Evolutionary conservation across 306 rosid genomes (phyloP), one percentile per base, ranked within the genome.

Genomic region (Carpinus viminea): DNA sequence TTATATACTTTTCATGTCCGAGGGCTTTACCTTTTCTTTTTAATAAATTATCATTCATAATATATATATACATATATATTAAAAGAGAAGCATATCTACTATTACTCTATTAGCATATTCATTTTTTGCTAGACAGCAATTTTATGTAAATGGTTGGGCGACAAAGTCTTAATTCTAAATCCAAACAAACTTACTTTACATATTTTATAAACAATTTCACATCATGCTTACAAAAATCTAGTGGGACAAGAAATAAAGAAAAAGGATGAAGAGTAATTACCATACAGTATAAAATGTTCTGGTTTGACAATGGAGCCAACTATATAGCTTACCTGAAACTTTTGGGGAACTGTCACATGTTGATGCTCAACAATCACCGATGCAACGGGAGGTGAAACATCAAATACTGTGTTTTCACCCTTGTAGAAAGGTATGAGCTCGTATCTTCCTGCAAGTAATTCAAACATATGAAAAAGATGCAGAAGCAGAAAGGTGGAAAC

Each of bases 351-450:
- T 8, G 88, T 79, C 79, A 90, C 87, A 79, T 93, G 98, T 81
- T 87, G 96, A 85, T 95, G 99, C 83, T 84, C 90, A 75, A 95
- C 91, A 79, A 77, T 86, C 79, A 91, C 89, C 12, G 90, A 78
- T 83, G 87, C 86, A 79, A 85, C 84, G 70, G 96, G 84, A 36
- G 99, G 98, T n/a, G 92, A 95, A 88, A 95, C 91, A 76, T 91
- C 99, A 91, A 95, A 95, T 53, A 91, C 89, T 20, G 97, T 91
- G 87, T 95, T 93, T 80, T 95, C 99, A 74, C 99, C 99, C 91
- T 90, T 93, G 88, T 95, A 95, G 88, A 86, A 95, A 75, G 99
- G 99, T 75, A 95, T 87, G 73, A 95, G 91, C 84, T 88, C 90
- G 76, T 87, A 95, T 54, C 78, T 85, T 85, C 99, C 99, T 95